A percentile compares a stretch with the other conserved stretches of the same genome.
Evolutionary conservation across 306 rosid species (phyloP).

Genomic region (Citrullus amarus): DNA sequence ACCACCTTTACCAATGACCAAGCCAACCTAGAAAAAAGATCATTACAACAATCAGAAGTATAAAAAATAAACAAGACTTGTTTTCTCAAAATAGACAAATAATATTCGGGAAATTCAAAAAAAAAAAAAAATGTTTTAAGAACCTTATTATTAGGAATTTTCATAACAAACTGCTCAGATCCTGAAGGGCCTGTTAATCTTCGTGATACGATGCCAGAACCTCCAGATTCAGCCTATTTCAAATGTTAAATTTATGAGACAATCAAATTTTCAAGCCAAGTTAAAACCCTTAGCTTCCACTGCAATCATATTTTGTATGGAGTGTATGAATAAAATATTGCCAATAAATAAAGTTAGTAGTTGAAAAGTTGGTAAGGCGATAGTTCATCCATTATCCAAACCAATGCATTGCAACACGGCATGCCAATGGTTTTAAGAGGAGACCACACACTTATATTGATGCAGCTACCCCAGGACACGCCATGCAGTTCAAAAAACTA

Average conservation of each 20-base stretch:
- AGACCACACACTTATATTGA: background rate
- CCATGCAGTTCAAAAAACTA: background rate
- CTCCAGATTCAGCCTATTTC: conserved; percentile 86
- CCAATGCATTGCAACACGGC: background rate
- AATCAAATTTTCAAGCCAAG: background rate
- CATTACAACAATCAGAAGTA: background rate
- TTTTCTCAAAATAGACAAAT: background rate
- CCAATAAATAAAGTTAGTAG: background rate
- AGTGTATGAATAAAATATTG: background rate
- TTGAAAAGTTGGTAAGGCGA: background rate
- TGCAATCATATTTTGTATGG: background rate
- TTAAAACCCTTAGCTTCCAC: background rate
- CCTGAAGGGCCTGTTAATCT: conserved; percentile 65
- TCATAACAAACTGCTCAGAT: conserved; percentile 59
- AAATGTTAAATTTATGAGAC: background rate
- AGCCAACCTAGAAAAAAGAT: conserved; percentile 62
- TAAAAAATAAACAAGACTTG: background rate
- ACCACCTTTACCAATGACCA: conserved; percentile 94
- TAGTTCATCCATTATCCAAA: background rate
- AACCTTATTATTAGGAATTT: conserved; percentile 92
- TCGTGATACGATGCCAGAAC: conserved; percentile 57
- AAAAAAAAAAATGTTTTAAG: background rate
- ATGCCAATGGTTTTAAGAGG: background rate
- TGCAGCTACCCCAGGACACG: background rate
- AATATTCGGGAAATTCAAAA: background rate